Base-by-base conservation (phyloP, 1,139 yeast genomes). In the Spencermartinsiella ligniputridi region DNA sequence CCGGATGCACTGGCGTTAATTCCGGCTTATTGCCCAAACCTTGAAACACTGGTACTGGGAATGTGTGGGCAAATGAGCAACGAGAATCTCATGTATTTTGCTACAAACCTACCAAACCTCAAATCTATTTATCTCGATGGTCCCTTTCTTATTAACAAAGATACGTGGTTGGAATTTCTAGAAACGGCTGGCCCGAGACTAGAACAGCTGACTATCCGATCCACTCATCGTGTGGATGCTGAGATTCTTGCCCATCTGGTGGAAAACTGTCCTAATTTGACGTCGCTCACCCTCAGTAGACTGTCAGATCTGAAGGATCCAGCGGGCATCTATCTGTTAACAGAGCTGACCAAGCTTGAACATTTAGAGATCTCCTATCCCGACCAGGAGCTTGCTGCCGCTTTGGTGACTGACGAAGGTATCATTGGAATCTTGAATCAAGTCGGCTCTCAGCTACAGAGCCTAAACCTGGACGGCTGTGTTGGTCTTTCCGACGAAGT, bases 1-100 rank as follows among this genome's bases (percentile, higher is more conserved):
- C 73, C 76, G 35, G 83, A 78, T 51, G 76, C 94, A 0, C 74
- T 83, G 47, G 75, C 76, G 53, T 74, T 80, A 53, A 79, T 92
- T 36, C 90, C 90, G 0, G 73, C 95, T 0, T 84, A 68, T 60
- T 86, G 97, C 53, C 96, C 97, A 0, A 13, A 24, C 13, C 52
- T 92, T 3, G 81, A 77, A 52, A 66, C 72, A 1, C 64, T 92
- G 35, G 83, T 83, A 0, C 68, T 92, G 39, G 80, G 80, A 49
- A 90, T 89, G 97, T 92, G 97, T 68, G 98, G 98, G 2, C 94
- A 86, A 55, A 67, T 92, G 33, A 89, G 83, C 55, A 86, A 86
- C 61, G 89, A 83, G 52, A 83, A 86, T 47, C 62, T 92, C 48
- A 61, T 70, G 18, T 83, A 86, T 58, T 78, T 75, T 51, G 74